Evolutionary conservation across 306 rosid species (phyloP).

Genomic region (Lotus japonicus): DNA sequence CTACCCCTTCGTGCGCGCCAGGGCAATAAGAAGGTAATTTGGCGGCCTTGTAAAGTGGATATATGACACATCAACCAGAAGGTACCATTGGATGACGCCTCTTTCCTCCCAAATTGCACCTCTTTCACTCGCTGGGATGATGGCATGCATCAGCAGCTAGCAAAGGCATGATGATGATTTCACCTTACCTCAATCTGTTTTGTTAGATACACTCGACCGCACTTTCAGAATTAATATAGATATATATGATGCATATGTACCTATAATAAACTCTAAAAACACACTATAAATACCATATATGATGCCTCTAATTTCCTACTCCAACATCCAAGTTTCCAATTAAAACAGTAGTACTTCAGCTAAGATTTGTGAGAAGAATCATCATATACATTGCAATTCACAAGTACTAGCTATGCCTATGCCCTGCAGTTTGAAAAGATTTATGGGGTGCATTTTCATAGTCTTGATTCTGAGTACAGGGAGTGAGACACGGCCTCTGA

Average conservation of each 20-base stretch:
- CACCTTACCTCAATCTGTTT: not conserved
- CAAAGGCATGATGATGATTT: not conserved
- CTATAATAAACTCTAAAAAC: not conserved
- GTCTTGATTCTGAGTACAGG: conserved; percentile 23
- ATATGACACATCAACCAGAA: conserved; percentile 25
- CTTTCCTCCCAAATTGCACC: conserved; percentile 16
- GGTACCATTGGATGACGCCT: not conserved
- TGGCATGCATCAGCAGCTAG: not conserved
- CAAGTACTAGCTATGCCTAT: no score
- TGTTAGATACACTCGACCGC: conserved; percentile 23
- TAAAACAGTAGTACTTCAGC: no score
- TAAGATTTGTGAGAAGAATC: no score
- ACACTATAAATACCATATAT: conserved; percentile 24
- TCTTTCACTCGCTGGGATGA: not conserved
- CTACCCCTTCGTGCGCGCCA: no score
- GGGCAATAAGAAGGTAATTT: no score
- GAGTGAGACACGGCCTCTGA: conserved; percentile 30
- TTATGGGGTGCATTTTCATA: conserved; percentile 5
- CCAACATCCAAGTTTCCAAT: no score
- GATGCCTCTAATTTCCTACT: conserved; percentile 11
- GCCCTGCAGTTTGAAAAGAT: not conserved
- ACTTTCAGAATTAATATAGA: not conserved
- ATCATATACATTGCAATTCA: no score
- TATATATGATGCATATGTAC: not conserved
- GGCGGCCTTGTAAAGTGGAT: conserved; percentile 20